Conservation (phyloP, 1,284 basidiomycete species). For the Malassezia cuniculi region DNA sequence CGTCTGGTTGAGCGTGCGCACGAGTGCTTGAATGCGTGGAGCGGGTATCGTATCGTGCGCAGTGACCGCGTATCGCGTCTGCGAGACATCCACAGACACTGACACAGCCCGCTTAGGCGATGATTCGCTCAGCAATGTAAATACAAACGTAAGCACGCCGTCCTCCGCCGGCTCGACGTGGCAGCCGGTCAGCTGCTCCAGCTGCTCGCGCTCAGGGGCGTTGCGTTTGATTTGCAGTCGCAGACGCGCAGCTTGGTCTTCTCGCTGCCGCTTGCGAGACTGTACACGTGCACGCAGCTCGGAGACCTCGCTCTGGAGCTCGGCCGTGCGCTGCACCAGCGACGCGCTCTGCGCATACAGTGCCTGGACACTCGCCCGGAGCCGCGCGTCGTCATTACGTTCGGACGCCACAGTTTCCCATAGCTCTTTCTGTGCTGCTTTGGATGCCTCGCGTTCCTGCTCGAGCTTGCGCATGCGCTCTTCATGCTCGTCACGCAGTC, state of each 20-base stretch:
- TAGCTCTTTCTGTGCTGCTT: slow-evolving; percentile 23
- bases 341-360: slow-evolving; percentile 26
- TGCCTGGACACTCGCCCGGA: slow-evolving; percentile 22
- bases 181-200: slow-evolving; percentile 26
- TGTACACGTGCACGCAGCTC: slow-evolving; percentile 24
- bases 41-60: slow-evolving; percentile 3
- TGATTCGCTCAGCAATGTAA: not conserved
- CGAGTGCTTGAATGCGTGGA: slow-evolving; percentile 13
- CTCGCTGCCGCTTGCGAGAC: slow-evolving; percentile 20
- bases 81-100: slow-evolving; percentile 10
- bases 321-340: slow-evolving; percentile 21
- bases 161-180: slow-evolving; percentile 14
- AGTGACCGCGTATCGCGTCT: slow-evolving; percentile 3
- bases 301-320: slow-evolving; percentile 24
- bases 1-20: slow-evolving; percentile 22
- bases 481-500: slow-evolving; percentile 21
- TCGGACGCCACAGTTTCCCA: slow-evolving; percentile 34
- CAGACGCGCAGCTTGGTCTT: slow-evolving; percentile 18
- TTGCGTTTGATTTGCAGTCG: slow-evolving; percentile 26
- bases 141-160: slow-evolving; percentile 3
- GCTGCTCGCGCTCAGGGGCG: slow-evolving; percentile 25
- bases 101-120: slow-evolving; percentile 12
- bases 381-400: slow-evolving; percentile 23
- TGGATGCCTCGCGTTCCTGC: slow-evolving; percentile 26
- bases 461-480: slow-evolving; percentile 23